Base-by-base conservation (phyloP, 495 filamentous ascomycete genomes). In the Acidomyces sp. region DNA sequence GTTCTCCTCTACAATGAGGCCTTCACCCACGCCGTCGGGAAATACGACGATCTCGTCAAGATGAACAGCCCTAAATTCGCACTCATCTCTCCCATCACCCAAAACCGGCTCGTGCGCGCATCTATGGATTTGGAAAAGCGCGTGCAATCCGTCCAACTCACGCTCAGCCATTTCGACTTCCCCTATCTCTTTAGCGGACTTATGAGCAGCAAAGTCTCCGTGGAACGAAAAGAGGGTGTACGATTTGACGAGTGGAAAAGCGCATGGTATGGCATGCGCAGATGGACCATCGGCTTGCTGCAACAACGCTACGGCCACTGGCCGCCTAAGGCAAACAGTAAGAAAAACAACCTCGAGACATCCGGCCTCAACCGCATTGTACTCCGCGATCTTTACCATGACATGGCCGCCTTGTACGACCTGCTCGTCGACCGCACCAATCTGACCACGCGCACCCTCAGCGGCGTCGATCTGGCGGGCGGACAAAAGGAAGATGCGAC, bases 1-100 rank as follows among this genome's bases (percentile, higher is more conserved):
- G 77, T 75, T 56, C 68, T 72, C 12, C 70, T 97, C 9, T 97
- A 90, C 53, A 80, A 82, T 43, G 86, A 95, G 54, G 86, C 80
- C 4, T 97, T 93, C 51, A 69, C 86, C 6, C 90, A 97, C 58
- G 84, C 77, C n/a, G 85, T 83, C 11, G 90, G 90, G 19, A 90
- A 90, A 57, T 81, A 86, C 52, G 77, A 83, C 6, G 74, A 77
- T 27, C 62, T 96, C 28, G 66, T 74, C 30, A 68, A 74, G 17
- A 59, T 87, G 26, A 68, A 74, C 16, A 79, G 74, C 46, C 72
- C 77, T 0, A 74, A 86, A 27, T 83, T 71, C 48, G 59, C 67
- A 15, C 61, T 80, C 29, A 76, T 97, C 31, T 78, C 75, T 22
- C 58, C 66, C 3, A 66, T 69, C 34, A 94, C 87, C 0, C 74